Evolutionary conservation across 1,284 basidiomycete genomes (phyloP), one percentile per base, ranked within the genome.

Genomic region (Irpex sp.): DNA sequence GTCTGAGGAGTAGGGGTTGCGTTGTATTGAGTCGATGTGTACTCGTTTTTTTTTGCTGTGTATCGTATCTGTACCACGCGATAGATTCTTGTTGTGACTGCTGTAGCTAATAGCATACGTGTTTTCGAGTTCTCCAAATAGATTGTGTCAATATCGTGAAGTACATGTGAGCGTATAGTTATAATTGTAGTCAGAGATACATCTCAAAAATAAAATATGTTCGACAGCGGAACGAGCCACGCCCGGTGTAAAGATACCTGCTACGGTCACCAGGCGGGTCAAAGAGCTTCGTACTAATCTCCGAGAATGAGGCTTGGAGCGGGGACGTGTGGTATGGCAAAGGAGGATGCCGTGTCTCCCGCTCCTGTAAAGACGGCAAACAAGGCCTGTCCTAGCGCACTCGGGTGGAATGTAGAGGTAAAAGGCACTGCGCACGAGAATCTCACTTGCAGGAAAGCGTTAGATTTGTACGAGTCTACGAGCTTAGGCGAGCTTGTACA

Each of bases 1-100:
- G 60, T 87, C 88, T 14, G 89, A 88, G 66, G 80, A 84, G 67
- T 87, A 80, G 72, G 4, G 19, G 1, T 51, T 10, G 9, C n/a
- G n/a, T n/a, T n/a, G n/a, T n/a, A n/a, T n/a, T n/a, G n/a, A n/a
- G n/a, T n/a, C n/a, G n/a, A n/a, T n/a, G n/a, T n/a, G n/a, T n/a
- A n/a, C n/a, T n/a, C n/a, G n/a, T n/a, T n/a, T n/a, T n/a, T n/a
- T n/a, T n/a, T n/a, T n/a, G n/a, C n/a, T n/a, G n/a, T n/a, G n/a
- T n/a, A n/a, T n/a, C n/a, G n/a, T 45, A 45, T 16, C 39, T 45
- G n/a, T 45, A 45, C n/a, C 8, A 6, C 39, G 6, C 39, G 39
- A 45, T 45, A 45, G 1, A 45, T 16, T n/a, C 1, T 6, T 16
- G 14, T 14, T 45, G 39, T 45, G 14, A 45, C 39, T 16, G 39